Percentiles rank a stretch among this genome's conserved stretches.
Evolutionary conservation across 2,329 filamentous ascomycete species (phyloP).

Genomic region (Colletotrichum cuscutae): DNA sequence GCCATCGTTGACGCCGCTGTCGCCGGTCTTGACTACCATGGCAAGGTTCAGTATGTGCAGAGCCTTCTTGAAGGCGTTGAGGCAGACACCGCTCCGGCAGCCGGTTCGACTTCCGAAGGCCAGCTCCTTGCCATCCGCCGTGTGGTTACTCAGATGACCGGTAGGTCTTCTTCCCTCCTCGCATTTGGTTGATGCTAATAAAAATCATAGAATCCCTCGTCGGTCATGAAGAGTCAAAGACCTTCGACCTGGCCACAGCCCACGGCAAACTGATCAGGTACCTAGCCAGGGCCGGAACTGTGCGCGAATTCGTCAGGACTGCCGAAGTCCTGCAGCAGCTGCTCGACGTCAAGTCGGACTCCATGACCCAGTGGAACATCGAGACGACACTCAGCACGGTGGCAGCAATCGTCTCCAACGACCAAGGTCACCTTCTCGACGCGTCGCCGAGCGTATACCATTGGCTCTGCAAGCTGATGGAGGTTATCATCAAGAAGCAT

Average conservation of each 20-base stretch:
- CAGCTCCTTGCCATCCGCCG: constrained; percentile 57
- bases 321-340: constrained; percentile 56
- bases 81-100: neutral
- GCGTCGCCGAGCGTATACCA: constrained; percentile 52
- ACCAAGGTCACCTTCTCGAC: constrained; percentile 38
- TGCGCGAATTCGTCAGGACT: constrained; percentile 48
- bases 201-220: constrained; percentile 17
- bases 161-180: constrained; percentile 39
- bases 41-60: constrained; percentile 51
- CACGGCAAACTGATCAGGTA: constrained; percentile 52
- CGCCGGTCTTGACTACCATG: constrained; percentile 42
- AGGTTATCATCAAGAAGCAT: constrained; percentile 68
- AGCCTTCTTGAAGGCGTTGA: constrained; percentile 43
- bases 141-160: constrained; percentile 52
- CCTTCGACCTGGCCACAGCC: constrained; percentile 51
- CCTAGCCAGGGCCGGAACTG: constrained; percentile 43
- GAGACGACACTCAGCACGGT: constrained; percentile 62
- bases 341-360: constrained; percentile 59
- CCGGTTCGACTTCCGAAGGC: constrained; percentile 38
- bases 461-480: constrained; percentile 63
- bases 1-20: constrained; percentile 46
- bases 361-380: constrained; percentile 68
- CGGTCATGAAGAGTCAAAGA: constrained; percentile 35
- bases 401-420: constrained; percentile 42
- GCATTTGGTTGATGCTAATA: neutral